Evolutionary conservation across 2,329 filamentous ascomycete species (phyloP).

Genomic region (Aspergillus pseudoglaucus): DNA sequence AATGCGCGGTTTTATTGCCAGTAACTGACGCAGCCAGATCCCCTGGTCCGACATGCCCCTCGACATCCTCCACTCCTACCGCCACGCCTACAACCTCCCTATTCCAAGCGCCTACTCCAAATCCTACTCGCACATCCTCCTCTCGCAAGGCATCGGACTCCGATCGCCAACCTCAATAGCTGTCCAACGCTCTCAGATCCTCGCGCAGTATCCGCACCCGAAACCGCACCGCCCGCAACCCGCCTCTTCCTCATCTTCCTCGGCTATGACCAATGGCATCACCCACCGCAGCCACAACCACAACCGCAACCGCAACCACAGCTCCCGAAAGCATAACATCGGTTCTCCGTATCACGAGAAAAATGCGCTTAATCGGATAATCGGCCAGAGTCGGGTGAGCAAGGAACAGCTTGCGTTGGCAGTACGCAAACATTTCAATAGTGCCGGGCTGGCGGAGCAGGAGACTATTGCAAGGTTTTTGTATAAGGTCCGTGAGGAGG

Average conservation of each 20-base stretch:
- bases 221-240: constrained; percentile 8
- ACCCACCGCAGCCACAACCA: not conserved
- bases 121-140: constrained; percentile 42
- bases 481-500: constrained; percentile 44
- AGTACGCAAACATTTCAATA: constrained; percentile 44
- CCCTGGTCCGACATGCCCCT: constrained; percentile 39
- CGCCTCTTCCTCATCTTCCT: not conserved
- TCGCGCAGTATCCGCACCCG: constrained; percentile 8
- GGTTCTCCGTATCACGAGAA: constrained; percentile 10
- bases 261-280: constrained; percentile 7
- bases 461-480: constrained; percentile 43
- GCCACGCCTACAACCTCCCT: constrained; percentile 41
- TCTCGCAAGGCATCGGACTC: constrained; percentile 40
- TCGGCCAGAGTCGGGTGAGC: constrained; percentile 33
- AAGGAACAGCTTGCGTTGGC: constrained; percentile 38
- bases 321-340: constrained; percentile 4
- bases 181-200: constrained; percentile 16
- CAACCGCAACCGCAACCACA: constrained; percentile 3
- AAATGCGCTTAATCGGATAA: constrained; percentile 20
- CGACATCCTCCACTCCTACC: constrained; percentile 43
- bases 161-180: constrained; percentile 41
- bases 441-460: constrained; percentile 40
- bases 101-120: constrained; percentile 39
- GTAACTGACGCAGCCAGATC: constrained; percentile 23
- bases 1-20: too few relatives aligned